Evolutionary conservation across 768 basidiomycete genomes (phyloP).

Genomic region (Hydnum rufescens): DNA sequence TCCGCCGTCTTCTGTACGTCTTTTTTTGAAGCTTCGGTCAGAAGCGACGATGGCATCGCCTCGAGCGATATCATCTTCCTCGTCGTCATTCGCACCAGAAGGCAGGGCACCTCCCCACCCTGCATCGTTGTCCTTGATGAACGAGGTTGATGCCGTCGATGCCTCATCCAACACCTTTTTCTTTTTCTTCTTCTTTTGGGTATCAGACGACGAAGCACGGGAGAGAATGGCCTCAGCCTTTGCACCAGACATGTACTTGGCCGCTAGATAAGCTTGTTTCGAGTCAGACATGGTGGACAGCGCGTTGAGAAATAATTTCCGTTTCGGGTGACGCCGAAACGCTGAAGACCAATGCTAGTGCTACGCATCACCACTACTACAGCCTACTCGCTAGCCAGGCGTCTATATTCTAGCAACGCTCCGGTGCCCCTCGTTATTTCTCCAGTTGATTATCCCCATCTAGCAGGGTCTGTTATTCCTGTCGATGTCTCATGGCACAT

Average conservation of each 20-base stretch:
- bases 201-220: constrained; percentile 21
- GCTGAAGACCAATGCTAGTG: too few relatives aligned
- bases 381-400: too few relatives aligned
- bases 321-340: too few relatives aligned
- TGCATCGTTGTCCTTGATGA: constrained; percentile 42
- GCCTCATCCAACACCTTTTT: constrained; percentile 47
- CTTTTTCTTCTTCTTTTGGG: constrained; percentile 35
- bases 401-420: too few relatives aligned
- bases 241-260: constrained; percentile 90
- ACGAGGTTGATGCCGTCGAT: constrained; percentile 13
- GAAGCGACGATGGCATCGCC: constrained; percentile 26
- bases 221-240: constrained; percentile 91
- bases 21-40: constrained; percentile 65
- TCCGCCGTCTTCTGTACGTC: constrained; percentile 31
- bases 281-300: constrained; percentile 6
- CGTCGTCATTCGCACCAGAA: constrained; percentile 34
- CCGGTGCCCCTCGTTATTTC: background rate
- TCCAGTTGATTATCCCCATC: background rate
- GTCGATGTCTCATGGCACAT: constrained; percentile 84
- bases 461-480: constrained; percentile 2
- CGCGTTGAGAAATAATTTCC: too few relatives aligned
- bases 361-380: too few relatives aligned
- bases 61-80: constrained; percentile 24
- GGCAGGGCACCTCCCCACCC: constrained; percentile 33
- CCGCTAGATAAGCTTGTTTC: constrained; percentile 69